Conservation (phyloP, 176 grass and related monocot species). For the Bolboschoenus planiculmis region DNA sequence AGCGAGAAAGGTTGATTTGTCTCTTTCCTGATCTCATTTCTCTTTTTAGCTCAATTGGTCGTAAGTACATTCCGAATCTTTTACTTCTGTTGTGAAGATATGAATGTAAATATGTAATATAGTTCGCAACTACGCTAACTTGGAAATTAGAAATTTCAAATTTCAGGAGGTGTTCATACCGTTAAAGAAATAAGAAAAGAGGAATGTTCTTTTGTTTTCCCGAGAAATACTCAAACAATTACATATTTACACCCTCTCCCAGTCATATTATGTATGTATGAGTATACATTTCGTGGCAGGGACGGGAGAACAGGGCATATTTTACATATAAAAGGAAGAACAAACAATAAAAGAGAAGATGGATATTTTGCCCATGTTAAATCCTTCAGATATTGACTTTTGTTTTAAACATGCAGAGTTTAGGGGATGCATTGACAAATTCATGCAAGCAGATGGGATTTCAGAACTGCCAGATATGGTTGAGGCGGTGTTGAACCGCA, state of each 20-base stretch:
- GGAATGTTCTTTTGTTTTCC: not conserved
- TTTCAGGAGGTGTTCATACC: not conserved
- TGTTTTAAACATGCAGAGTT: constrained; percentile 42
- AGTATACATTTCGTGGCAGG: not conserved
- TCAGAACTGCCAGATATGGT: constrained; percentile 25
- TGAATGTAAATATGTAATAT: not conserved
- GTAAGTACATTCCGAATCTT: not conserved
- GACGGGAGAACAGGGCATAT: not conserved
- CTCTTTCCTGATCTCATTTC: not conserved
- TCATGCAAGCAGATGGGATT: constrained; percentile 43
- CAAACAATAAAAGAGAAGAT: not conserved
- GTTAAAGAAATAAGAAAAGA: not conserved
- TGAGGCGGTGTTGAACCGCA: constrained; percentile 42
- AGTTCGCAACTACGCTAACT: not conserved
- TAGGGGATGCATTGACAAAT: constrained; percentile 41
- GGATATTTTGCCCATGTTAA: not conserved
- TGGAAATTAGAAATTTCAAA: not conserved
- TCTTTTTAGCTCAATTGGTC: not conserved
- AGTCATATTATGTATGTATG: not conserved
- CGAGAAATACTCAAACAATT: not conserved
- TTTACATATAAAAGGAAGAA: not conserved
- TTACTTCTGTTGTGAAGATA: not conserved
- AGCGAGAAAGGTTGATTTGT: constrained; percentile 18
- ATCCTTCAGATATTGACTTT: not conserved
- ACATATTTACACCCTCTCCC: not conserved